Percentiles rank a stretch among this genome's conserved stretches.
Evolutionary conservation across 2,329 filamentous ascomycete genomes (phyloP).

Genomic region (Monosporascus ibericus): DNA sequence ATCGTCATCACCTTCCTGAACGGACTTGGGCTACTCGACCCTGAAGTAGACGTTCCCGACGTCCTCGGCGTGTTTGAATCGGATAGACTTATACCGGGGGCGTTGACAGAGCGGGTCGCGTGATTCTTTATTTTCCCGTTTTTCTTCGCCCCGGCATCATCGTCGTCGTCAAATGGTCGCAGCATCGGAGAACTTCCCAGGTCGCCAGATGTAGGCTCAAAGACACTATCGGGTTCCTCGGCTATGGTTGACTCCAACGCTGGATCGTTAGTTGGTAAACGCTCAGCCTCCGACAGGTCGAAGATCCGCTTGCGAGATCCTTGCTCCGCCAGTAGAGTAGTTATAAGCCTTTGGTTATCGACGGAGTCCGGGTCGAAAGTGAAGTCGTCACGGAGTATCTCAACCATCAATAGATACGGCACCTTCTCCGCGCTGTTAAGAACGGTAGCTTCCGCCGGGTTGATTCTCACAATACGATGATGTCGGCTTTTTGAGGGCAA

Average conservation of each 20-base stretch:
- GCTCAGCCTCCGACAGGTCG: conserved; percentile 63
- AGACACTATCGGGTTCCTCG: conserved; percentile 61
- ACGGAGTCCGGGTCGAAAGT: conserved; percentile 70
- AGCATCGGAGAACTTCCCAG: conserved; percentile 68
- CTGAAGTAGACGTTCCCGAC: conserved; percentile 61
- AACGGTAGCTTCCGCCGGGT: conserved; percentile 77
- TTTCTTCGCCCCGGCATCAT: conserved; percentile 35
- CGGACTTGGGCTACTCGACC: conserved; percentile 60
- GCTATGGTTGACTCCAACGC: conserved; percentile 32
- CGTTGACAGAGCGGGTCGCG: conserved; percentile 19
- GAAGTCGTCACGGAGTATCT: conserved; percentile 76
- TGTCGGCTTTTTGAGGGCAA: conserved; percentile 70
- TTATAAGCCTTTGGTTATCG: conserved; percentile 63
- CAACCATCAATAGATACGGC: conserved; percentile 78
- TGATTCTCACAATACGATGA: conserved; percentile 76
- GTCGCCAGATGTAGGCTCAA: conserved; percentile 76
- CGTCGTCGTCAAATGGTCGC: conserved; percentile 47
- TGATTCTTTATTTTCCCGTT: conserved; percentile 16
- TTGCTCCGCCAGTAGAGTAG: conserved; percentile 50
- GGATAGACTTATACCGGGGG: conserved; percentile 28
- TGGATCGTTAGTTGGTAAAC: conserved; percentile 35
- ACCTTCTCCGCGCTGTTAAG: conserved; percentile 84
- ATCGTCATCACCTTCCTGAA: conserved; percentile 59
- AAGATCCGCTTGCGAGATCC: conserved; percentile 56
- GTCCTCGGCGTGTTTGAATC: conserved; percentile 61